These are phyloP conservation scores for Beauveria australis DNA, from an alignment of 2,329 filamentous ascomycete species.

Conservation along the genomic window DNA sequence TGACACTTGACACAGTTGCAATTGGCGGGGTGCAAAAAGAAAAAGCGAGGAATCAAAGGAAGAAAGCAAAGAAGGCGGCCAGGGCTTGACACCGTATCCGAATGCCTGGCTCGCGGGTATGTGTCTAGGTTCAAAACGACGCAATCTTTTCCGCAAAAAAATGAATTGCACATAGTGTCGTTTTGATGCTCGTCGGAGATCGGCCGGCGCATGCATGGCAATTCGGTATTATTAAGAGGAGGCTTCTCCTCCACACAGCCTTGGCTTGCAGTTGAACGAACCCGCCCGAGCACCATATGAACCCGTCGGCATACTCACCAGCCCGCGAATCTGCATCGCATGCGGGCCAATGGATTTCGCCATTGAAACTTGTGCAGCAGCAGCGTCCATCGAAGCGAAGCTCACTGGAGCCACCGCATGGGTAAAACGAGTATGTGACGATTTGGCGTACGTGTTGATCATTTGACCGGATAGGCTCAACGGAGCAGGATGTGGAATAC, in stretches of 20 bases:
- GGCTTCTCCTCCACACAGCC: not conserved
- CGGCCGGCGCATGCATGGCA: not conserved
- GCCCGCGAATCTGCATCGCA: no score
- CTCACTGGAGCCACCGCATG: not conserved
- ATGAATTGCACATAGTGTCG: not conserved
- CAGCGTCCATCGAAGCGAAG: no score
- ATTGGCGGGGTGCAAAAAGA: no score
- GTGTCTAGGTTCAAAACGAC: not conserved
- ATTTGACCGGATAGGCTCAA: not conserved
- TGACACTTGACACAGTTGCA: no score
- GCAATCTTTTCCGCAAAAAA: not conserved
- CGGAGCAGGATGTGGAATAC: not conserved
- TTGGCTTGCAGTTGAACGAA: conserved; percentile 1
- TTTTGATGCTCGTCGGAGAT: not conserved
- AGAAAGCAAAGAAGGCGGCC: no score
- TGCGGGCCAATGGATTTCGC: no score
- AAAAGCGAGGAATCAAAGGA: no score
- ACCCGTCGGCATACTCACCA: no score
- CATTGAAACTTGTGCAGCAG: no score
- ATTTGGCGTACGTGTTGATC: not conserved
- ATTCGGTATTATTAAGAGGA: no score
- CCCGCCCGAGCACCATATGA: not conserved
- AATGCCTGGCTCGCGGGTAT: no score
- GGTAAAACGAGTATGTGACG: not conserved
- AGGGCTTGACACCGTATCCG: no score